Conservation (phyloP, 2,329 filamentous ascomycete genomes). For the Elsinoe ampelina region DNA sequence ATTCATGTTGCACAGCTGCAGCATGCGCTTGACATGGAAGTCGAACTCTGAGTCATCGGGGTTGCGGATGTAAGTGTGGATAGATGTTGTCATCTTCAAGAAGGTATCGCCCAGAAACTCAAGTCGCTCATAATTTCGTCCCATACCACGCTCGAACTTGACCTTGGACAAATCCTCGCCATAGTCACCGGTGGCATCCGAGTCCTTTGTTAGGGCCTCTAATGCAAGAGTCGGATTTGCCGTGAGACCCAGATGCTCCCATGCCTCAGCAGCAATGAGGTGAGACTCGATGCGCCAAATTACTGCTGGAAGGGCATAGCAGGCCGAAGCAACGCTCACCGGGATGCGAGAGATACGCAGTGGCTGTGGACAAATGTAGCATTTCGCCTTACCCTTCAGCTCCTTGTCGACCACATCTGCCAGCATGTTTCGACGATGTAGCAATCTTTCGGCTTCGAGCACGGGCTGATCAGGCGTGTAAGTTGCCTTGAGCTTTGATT, state of each 20-base stretch:
- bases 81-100: conserved; percentile 89
- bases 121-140: conserved; percentile 85
- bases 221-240: conserved; percentile 63
- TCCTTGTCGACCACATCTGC: conserved; percentile 54
- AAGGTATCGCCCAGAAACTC: conserved; percentile 93
- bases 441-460: conserved; percentile 61
- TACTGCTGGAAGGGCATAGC: conserved; percentile 69
- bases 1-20: conserved; percentile 83
- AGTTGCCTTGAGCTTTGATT: conserved; percentile 40
- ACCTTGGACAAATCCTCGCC: conserved; percentile 47
- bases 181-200: conserved; percentile 71
- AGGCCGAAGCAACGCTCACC: conserved; percentile 59
- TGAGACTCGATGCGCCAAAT: conserved; percentile 75
- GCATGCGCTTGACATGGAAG: conserved; percentile 85
- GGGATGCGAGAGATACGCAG: conserved; percentile 70
- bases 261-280: conserved; percentile 70
- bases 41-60: conserved; percentile 74
- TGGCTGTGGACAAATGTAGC: conserved; percentile 66
- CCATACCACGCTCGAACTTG: conserved; percentile 77
- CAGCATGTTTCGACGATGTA: conserved; percentile 73
- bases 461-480: conserved; percentile 71
- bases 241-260: conserved; percentile 52
- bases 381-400: conserved; percentile 36
- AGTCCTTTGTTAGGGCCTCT: conserved; percentile 88
- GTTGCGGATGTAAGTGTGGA: conserved; percentile 69